Percentiles rank a stretch among this genome's conserved stretches.
These are phyloP conservation scores for Globisporangium polare DNA, from an alignment of 352 stramenopile species.

Conservation along the genomic window DNA sequence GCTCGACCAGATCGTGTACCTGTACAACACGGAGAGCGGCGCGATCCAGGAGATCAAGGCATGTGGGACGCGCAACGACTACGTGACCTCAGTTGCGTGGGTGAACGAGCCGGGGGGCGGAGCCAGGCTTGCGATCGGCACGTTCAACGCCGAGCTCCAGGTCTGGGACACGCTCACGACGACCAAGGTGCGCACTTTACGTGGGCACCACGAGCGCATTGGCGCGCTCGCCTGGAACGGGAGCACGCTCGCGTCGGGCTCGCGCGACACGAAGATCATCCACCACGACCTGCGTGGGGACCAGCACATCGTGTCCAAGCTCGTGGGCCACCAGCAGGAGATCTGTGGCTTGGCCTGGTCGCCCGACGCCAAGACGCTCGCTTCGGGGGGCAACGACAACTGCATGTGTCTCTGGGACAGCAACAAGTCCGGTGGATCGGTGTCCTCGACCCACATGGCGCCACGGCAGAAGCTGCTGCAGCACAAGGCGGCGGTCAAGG, in stretches of 20 bases:
- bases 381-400: constrained; percentile 96
- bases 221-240: constrained; percentile 91
- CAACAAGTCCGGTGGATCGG: constrained; percentile 18
- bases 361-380: constrained; percentile 89
- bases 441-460: constrained; percentile 11
- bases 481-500: constrained; percentile 95
- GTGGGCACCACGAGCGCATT: constrained; percentile 88
- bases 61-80: constrained; percentile 67
- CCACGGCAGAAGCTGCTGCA: constrained; percentile 70
- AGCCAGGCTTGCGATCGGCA: constrained; percentile 92
- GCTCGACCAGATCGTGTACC: constrained; percentile 91
- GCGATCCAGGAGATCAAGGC: constrained; percentile 88
- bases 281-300: constrained; percentile 32
- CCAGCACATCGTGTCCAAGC: constrained; percentile 60
- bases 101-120: constrained; percentile 34
- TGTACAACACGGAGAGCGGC: constrained; percentile 92
- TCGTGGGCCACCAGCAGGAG: constrained; percentile 90
- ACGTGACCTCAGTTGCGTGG: constrained; percentile 95
- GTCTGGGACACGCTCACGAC: constrained; percentile 91
- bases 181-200: constrained; percentile 86
- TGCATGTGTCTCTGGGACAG: constrained; percentile 93
- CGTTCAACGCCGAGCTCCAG: constrained; percentile 86
- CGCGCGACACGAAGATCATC: constrained; percentile 89
- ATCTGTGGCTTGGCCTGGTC: constrained; percentile 96
- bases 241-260: constrained; percentile 85